Evolutionary conservation across 805 yeast genomes (phyloP).

Genomic region (Pichia deserticola): DNA sequence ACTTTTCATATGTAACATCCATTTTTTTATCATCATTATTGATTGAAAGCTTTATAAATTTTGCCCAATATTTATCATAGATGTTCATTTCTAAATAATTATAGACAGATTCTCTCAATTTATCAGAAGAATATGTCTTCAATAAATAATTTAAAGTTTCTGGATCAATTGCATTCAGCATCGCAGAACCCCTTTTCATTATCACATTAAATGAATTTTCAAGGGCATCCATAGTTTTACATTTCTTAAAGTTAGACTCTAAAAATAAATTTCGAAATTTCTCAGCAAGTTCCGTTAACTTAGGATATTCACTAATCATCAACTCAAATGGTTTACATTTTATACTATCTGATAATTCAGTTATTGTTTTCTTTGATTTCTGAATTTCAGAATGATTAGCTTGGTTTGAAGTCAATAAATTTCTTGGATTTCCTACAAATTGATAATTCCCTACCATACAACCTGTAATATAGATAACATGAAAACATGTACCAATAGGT

Average conservation of each 20-base stretch:
- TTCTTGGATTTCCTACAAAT: neutral
- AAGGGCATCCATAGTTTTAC: slow-evolving; percentile 3
- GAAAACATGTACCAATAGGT: slow-evolving; percentile 47
- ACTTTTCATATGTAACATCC: slow-evolving; percentile 26
- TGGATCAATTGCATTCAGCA: slow-evolving; percentile 11
- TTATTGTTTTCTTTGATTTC: neutral
- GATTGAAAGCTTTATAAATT: slow-evolving; percentile 19
- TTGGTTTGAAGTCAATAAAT: neutral
- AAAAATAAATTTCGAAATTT: slow-evolving; percentile 1
- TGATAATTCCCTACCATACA: slow-evolving; percentile 39
- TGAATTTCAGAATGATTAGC: neutral
- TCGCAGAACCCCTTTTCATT: slow-evolving; percentile 21
- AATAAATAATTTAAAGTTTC: slow-evolving; percentile 20
- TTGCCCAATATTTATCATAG: slow-evolving; percentile 60
- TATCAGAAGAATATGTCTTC: slow-evolving; percentile 14
- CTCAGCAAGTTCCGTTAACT: neutral
- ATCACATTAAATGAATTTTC: slow-evolving; percentile 4
- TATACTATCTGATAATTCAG: too few relatives aligned
- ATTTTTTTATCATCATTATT: slow-evolving; percentile 13
- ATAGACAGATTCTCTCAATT: slow-evolving; percentile 49
- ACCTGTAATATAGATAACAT: slow-evolving; percentile 50
- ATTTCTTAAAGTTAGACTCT: slow-evolving; percentile 6
- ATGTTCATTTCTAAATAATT: slow-evolving; percentile 66
- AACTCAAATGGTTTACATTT: neutral
- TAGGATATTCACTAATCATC: neutral